phyloP scores from a whole-genome alignment of 2,329 filamentous ascomycete genomes.

The Botryotinia narcissicola region DNA sequence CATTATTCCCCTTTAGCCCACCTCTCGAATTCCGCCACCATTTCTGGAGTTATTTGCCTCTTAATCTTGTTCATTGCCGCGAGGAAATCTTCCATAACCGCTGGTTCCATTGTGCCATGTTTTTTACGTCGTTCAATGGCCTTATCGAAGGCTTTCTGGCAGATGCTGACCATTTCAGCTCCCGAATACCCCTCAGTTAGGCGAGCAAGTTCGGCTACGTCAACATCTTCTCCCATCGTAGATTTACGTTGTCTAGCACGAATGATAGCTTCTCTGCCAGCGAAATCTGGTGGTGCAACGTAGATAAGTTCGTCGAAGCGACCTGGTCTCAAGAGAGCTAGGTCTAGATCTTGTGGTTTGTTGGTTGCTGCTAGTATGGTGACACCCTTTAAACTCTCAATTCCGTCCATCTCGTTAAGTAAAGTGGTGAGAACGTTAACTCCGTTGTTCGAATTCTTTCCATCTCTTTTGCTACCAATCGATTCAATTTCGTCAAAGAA shows the following conservation, averaged over 20 bases:
- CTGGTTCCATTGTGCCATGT: conserved; percentile 40
- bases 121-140: conserved; percentile 52
- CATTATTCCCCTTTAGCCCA: not conserved
- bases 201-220: conserved; percentile 60
- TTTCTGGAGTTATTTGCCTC: conserved; percentile 57
- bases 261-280: conserved; percentile 75
- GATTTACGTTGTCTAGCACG: conserved; percentile 62
- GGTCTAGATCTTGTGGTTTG: conserved; percentile 79
- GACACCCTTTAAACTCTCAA: conserved; percentile 79
- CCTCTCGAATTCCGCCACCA: conserved; percentile 57
- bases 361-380: conserved; percentile 91
- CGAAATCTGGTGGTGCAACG: conserved; percentile 73
- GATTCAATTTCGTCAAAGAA: conserved; percentile 97
- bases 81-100: conserved; percentile 47
- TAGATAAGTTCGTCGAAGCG: conserved; percentile 84
- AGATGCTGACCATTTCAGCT: conserved; percentile 71
- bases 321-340: conserved; percentile 80
- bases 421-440: conserved; percentile 87
- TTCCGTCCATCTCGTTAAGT: conserved; percentile 94
- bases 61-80: conserved; percentile 48
- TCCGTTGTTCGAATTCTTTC: conserved; percentile 48
- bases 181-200: conserved; percentile 77
- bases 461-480: conserved; percentile 55
- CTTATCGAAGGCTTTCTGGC: conserved; percentile 49
- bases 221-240: conserved; percentile 60